Percentiles rank a stretch among this genome's conserved stretches.
Evolutionary conservation across 2,329 filamentous ascomycete species (phyloP).

Genomic region (Cercospora sp.): DNA sequence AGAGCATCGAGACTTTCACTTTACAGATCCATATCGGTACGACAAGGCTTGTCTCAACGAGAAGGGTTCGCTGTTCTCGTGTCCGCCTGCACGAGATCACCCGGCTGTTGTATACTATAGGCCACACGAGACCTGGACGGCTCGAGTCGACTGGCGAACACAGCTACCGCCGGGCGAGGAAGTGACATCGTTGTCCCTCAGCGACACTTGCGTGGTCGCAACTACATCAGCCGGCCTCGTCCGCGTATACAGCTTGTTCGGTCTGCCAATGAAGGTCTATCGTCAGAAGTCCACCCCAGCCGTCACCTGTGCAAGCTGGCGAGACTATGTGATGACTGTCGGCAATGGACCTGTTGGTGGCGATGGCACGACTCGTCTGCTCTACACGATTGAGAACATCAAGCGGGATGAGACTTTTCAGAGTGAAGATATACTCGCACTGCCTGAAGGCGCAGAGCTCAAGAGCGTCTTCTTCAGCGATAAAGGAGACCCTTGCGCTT

Average conservation of each 20-base stretch:
- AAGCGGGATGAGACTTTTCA: conserved; percentile 93
- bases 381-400: conserved; percentile 93
- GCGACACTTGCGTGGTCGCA: conserved; percentile 85
- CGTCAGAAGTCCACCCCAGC: conserved; percentile 86
- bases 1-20: conserved; percentile 90
- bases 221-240: conserved; percentile 86
- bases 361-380: conserved; percentile 73
- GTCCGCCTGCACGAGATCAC: conserved; percentile 64
- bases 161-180: conserved; percentile 83
- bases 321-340: conserved; percentile 93
- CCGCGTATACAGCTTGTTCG: conserved; percentile 88
- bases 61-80: conserved; percentile 81
- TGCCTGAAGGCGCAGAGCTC: conserved; percentile 71
- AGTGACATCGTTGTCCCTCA: conserved; percentile 83
- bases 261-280: conserved; percentile 84
- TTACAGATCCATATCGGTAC: conserved; percentile 92
- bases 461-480: conserved; percentile 90
- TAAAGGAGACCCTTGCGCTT: conserved; percentile 92
- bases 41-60: conserved; percentile 92
- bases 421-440: conserved; percentile 85
- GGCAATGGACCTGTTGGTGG: conserved; percentile 84
- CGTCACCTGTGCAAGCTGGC: conserved; percentile 90
- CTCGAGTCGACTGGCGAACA: conserved; percentile 85
- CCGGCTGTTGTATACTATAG: conserved; percentile 91
- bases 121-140: conserved; percentile 95